Evolutionary conservation across 2,329 filamentous ascomycete genomes (phyloP).

Genomic region (Calonectria pauciramosa): DNA sequence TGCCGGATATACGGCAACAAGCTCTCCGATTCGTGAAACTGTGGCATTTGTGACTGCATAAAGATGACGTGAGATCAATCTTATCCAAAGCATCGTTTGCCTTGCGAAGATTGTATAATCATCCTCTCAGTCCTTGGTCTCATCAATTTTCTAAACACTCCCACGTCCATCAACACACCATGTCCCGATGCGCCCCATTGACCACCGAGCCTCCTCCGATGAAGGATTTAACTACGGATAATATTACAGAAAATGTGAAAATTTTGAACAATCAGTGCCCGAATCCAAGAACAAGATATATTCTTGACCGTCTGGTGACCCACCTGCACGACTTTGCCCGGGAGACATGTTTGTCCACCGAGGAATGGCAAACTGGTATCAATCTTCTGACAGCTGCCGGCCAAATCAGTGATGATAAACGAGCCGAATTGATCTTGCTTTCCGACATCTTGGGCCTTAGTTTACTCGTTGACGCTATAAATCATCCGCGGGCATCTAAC

Average conservation of each 20-base stretch:
- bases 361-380: slow-evolving; percentile 81
- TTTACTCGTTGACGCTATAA: slow-evolving; percentile 80
- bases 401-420: slow-evolving; percentile 76
- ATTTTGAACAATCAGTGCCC: slow-evolving; percentile 77
- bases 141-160: not conserved
- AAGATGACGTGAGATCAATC: not conserved
- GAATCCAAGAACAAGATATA: slow-evolving; percentile 74
- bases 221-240: slow-evolving; percentile 76
- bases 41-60: not conserved
- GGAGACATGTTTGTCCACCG: slow-evolving; percentile 78
- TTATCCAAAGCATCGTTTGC: not conserved
- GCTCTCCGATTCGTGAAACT: not conserved
- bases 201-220: slow-evolving; percentile 1
- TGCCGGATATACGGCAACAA: not conserved
- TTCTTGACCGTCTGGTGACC: slow-evolving; percentile 77
- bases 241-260: slow-evolving; percentile 80
- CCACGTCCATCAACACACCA: not conserved
- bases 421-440: slow-evolving; percentile 83
- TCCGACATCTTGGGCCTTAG: slow-evolving; percentile 82
- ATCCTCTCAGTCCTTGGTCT: not conserved
- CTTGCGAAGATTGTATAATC: not conserved
- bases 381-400: slow-evolving; percentile 78
- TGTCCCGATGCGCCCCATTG: not conserved
- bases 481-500: slow-evolving; percentile 78
- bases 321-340: slow-evolving; percentile 84